Conservation (phyloP, 495 filamentous ascomycete genomes). For the Hyaloscypha bicolor region DNA sequence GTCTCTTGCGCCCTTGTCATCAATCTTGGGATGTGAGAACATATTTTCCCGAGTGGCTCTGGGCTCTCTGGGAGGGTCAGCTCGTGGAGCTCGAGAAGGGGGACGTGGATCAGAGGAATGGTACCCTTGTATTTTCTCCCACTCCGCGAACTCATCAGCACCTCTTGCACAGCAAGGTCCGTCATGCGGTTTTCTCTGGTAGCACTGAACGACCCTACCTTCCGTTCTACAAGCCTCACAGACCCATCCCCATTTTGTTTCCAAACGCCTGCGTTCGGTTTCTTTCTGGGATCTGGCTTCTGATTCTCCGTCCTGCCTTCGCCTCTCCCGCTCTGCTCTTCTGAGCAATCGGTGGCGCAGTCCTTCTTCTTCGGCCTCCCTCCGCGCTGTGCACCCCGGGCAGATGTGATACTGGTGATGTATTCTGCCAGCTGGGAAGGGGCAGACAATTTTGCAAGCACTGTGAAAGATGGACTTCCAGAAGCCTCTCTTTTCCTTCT, state of each 20-base stretch:
- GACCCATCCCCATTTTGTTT: neutral
- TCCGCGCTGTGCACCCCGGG: neutral
- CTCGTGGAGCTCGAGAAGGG: neutral
- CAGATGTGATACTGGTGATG: neutral
- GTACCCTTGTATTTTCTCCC: neutral
- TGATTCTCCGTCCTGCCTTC: neutral
- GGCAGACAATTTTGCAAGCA: neutral
- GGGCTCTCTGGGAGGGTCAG: neutral
- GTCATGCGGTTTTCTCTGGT: neutral
- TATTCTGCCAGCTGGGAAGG: neutral
- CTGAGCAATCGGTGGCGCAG: too few relatives aligned
- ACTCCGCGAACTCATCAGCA: constrained; percentile 1
- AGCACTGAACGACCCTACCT: neutral
- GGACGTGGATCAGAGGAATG: neutral
- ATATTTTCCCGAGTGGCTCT: neutral
- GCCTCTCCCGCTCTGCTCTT: too few relatives aligned
- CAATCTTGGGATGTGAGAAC: neutral
- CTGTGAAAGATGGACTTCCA: neutral
- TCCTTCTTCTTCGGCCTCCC: too few relatives aligned
- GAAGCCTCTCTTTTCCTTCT: neutral
- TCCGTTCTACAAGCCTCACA: neutral
- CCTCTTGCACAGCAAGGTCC: constrained; percentile 15
- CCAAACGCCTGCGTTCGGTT: neutral
- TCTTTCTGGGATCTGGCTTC: neutral
- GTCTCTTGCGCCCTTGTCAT: neutral